Percentiles rank a stretch among this genome's conserved stretches.
These are phyloP conservation scores for Plasmodium blacklocki DNA, from an alignment of 169 alveolate species.

Conservation along the genomic window DNA sequence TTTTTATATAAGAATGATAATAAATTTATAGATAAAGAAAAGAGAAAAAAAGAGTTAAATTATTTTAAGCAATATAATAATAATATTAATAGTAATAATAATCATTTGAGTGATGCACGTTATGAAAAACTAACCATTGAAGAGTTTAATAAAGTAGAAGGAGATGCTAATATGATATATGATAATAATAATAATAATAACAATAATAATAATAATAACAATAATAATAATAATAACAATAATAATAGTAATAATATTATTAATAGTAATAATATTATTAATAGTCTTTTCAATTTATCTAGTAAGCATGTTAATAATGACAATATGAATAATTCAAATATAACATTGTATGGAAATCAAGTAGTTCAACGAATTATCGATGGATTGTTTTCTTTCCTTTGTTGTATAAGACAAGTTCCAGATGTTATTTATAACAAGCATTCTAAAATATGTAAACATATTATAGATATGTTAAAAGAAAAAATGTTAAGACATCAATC, in stretches of 20 bases:
- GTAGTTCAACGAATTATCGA: conserved; percentile 30
- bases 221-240: neutral
- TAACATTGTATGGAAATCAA: conserved; percentile 21
- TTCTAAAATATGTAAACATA: conserved; percentile 42
- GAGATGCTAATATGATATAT: conserved; percentile 24
- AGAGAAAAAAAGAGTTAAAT: conserved; percentile 32
- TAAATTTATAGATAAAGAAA: conserved; percentile 52
- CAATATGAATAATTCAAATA: conserved; percentile 1
- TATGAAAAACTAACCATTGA: conserved; percentile 36
- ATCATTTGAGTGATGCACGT: neutral
- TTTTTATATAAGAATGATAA: conserved; percentile 81
- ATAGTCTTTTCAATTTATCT: neutral
- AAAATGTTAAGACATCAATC: conserved; percentile 35
- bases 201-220: neutral
- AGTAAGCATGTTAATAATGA: neutral
- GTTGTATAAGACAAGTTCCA: conserved; percentile 46
- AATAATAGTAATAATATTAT: too few species aligned
- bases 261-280: neutral
- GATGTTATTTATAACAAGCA: conserved; percentile 55
- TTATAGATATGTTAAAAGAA: conserved; percentile 39
- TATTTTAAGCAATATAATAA: neutral
- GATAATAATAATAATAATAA: conserved; percentile 24
- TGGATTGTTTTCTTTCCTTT: conserved; percentile 40
- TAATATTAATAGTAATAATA: neutral
- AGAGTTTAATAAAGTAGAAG: conserved; percentile 10